Conservation (phyloP, 306 rosid genomes). For the Casuarina cunninghamiana region DNA sequence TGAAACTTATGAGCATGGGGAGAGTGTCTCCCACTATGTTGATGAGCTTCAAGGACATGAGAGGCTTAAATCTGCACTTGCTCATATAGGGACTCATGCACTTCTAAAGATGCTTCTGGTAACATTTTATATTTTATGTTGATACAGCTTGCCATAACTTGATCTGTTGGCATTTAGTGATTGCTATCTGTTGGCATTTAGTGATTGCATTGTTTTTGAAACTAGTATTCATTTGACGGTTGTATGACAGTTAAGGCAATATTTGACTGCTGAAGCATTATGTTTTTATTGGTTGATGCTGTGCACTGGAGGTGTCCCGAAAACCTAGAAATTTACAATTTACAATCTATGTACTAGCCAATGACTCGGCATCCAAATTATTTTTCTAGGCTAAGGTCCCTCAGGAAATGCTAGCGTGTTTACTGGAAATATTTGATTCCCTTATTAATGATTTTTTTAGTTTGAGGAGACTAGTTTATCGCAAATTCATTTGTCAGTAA, state of each 20-base stretch:
- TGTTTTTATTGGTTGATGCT: not conserved
- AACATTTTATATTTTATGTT: slow-evolving; percentile 26
- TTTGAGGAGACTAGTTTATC: too few species aligned
- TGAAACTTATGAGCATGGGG: slow-evolving; percentile 95
- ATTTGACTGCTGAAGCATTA: not conserved
- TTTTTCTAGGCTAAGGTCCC: slow-evolving; percentile 1
- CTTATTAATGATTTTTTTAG: too few species aligned
- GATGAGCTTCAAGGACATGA: slow-evolving; percentile 84
- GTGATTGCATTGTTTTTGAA: slow-evolving; percentile 1
- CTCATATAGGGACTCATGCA: slow-evolving; percentile 98
- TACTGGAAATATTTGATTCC: not conserved
- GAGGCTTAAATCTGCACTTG: slow-evolving; percentile 76
- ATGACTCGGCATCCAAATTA: not conserved
- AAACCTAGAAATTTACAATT: not conserved
- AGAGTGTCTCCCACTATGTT: slow-evolving; percentile 82
- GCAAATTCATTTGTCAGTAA: too few species aligned
- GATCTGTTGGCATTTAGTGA: slow-evolving; percentile 16
- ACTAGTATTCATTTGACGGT: not conserved
- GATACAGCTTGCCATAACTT: slow-evolving; percentile 6
- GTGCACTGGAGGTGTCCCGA: not conserved
- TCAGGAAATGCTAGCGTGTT: not conserved
- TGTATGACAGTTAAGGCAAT: not conserved
- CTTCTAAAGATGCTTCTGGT: slow-evolving; percentile 99
- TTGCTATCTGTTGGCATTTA: too few species aligned
- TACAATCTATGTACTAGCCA: not conserved